Evolutionary conservation across 257 asterid species (phyloP), one percentile per base, ranked within the genome.

Genomic region (Apocynum venetum): DNA sequence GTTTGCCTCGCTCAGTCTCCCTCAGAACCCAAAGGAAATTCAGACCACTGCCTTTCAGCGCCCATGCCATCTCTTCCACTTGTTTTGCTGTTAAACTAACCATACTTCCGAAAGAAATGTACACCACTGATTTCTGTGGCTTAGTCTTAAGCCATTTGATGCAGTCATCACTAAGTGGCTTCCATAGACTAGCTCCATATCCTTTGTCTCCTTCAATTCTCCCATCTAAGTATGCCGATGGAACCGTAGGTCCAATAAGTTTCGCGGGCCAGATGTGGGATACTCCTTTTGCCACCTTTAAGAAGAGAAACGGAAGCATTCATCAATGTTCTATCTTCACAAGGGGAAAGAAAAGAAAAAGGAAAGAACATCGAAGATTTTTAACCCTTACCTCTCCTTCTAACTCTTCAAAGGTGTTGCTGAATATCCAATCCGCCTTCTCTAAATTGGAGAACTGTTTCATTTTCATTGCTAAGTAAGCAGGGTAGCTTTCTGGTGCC

Each of bases 161-260:
- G 83, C 95, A 88, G 9, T 88, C 76, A 2, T 86, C 84, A 60
- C 89, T 83, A 0, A 86, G 82, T 47, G 96, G 96, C 85, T 87
- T 89, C 97, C 97, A 91, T 56, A 91, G 47, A 79, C 95, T 91
- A 72, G 93, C 93, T 77, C 97, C 97, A 51, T 91, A 89, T 2
- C 90, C 87, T 46, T 64, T 81, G 82, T 91, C 95, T 52, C 85
- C 92, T 78, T 89, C 90, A 13, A 89, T 89, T 77, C 89, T 81
- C 36, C 81, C 87, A 56, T 91, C 97, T 71, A 91, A 41, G 79
- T 89, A 89, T 41, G 88, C 82, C 3, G 93, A 91, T 36, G 97
- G 97, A 10, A 91, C 90, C 92, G 83, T 87, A 31, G 95, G 91
- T 38, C 92, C 95, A 14, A 90, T 79, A 36, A 87, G 81, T 48